Evolutionary conservation across 352 stramenopile genomes (phyloP), one percentile per base, ranked within the genome.

Genomic region (Globisporangium viniferum): DNA sequence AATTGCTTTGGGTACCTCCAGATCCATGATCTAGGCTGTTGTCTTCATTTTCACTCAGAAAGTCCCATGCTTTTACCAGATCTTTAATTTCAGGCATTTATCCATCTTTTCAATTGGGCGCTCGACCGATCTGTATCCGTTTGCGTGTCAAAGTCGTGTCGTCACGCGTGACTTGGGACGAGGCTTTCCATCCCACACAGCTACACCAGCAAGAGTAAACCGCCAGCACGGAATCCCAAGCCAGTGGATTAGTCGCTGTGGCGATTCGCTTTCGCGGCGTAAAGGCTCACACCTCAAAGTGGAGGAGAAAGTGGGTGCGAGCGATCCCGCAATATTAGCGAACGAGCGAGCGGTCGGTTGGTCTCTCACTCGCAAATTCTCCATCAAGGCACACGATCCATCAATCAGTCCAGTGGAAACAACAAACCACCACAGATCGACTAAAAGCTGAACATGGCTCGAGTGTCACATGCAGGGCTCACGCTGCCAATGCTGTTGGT

Each of bases 291-390:
- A 7, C 20, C 20, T 51, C 18, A 46, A 5, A 46, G 7, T 6
- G 39, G n/a, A 55, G 14, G 7, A 7, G 22, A 27, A 57, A 57
- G 22, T 57, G 53, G 53, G 53, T 59, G 53, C 53, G 53, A 59
- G 27, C 53, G 27, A 59, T 6, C 6, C 15, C 22, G 20, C 18
- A 8, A 24, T 6, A 24, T 24, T 24, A 2, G 18, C 44, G 10
- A 6, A 49, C 41, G 41, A 49, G 6, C 20, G 24, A 57, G 51
- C 12, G 29, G 44, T 31, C 53, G 24, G 31, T 33, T 33, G 27
- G 22, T 12, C 31, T 36, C 27, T 36, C 27, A 36, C 9, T 56
- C 22, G 8, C 12, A 3, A 29, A 27, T 27, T 56, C 22, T 24
- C 53, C 24, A 39, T 10, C 10, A 18, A 41, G 15, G 20, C 51